Conservation (phyloP, 2,329 filamentous ascomycete genomes). For the Aspergillus pseudoviridinutans region DNA sequence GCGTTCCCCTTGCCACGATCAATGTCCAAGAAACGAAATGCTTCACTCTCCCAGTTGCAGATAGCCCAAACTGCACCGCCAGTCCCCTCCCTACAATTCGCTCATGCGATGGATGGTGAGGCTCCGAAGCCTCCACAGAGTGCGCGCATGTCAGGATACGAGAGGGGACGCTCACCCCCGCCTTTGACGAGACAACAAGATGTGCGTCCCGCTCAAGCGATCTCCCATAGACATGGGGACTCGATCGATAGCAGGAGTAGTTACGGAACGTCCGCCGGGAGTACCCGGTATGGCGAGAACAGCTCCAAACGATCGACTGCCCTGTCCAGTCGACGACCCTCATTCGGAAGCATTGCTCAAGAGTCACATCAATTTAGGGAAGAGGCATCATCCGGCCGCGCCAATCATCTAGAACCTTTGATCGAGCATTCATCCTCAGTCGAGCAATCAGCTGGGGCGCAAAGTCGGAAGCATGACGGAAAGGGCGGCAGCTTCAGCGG, state of each 20-base stretch:
- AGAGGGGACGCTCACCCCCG: conserved; percentile 12
- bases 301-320: conserved; percentile 28
- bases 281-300: conserved; percentile 32
- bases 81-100: conserved; percentile 14
- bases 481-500: conserved; percentile 23
- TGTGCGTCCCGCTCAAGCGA: not conserved
- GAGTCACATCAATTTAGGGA: conserved; percentile 27
- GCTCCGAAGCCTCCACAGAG: conserved; percentile 4
- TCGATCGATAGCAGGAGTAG: conserved; percentile 37
- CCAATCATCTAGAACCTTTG: conserved; percentile 18
- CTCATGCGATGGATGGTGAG: conserved; percentile 2
- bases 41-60: conserved; percentile 19
- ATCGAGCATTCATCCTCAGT: conserved; percentile 17
- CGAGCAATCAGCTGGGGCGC: conserved; percentile 7
- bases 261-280: conserved; percentile 39
- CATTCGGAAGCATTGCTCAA: conserved; percentile 28
- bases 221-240: conserved; percentile 18
- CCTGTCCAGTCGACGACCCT: conserved; percentile 28
- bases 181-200: conserved; percentile 9
- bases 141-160: conserved; percentile 7
- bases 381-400: conserved; percentile 32
- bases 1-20: conserved; percentile 47
- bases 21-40: conserved; percentile 19
- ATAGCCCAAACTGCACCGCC: conserved; percentile 18
- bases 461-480: conserved; percentile 10